Evolutionary conservation across 116 monocot species (phyloP).

Genomic region (Dioscorea cayenensis): DNA sequence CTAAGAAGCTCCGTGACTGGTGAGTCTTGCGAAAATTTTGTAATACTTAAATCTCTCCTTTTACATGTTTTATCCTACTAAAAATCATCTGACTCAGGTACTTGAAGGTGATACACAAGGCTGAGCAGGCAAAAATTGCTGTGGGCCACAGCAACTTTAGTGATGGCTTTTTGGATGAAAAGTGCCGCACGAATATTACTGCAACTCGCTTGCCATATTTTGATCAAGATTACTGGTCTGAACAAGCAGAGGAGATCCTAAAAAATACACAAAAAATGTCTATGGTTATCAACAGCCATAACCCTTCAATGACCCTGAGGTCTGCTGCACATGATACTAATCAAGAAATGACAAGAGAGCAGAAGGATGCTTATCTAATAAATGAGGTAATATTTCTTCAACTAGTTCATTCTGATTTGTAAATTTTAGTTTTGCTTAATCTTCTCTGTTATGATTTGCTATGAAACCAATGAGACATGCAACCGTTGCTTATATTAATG

Average conservation of each 20-base stretch:
- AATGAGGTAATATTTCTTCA: constrained; percentile 13
- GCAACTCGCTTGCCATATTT: constrained; percentile 40
- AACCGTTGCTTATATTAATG: background rate
- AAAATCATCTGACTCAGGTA: constrained; percentile 22
- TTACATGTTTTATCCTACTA: background rate
- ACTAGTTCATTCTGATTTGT: background rate
- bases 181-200: constrained; percentile 24
- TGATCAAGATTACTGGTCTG: constrained; percentile 42
- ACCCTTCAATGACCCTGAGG: constrained; percentile 18
- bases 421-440: background rate
- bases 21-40: constrained; percentile 9
- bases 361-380: constrained; percentile 31
- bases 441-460: background rate
- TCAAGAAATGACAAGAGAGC: constrained; percentile 2
- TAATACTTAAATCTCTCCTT: background rate
- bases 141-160: constrained; percentile 28
- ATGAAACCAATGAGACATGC: background rate
- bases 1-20: constrained; percentile 45
- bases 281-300: constrained; percentile 9
- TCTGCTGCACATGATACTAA: constrained; percentile 25
- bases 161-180: constrained; percentile 24
- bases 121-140: constrained; percentile 23
- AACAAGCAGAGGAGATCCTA: constrained; percentile 33
- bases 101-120: constrained; percentile 21
- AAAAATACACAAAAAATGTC: constrained; percentile 4